Evolutionary conservation across 768 basidiomycete species (phyloP), one percentile per base, ranked within the genome.

Genomic region (Serendipita sp.): DNA sequence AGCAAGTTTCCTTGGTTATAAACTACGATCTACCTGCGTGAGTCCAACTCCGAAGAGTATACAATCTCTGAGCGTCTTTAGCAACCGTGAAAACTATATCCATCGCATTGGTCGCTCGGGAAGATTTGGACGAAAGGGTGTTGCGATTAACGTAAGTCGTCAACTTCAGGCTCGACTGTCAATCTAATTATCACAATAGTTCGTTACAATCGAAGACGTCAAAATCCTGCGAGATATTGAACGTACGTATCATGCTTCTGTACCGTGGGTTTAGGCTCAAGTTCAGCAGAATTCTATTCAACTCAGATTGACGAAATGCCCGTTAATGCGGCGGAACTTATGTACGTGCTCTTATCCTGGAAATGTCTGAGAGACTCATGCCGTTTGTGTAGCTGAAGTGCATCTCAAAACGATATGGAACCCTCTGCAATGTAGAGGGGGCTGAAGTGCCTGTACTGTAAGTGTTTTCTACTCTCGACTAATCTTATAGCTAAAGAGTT

Each of bases 51-150:
- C 62, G 37, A 48, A 27, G 50, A 44, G 46, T 63, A 66, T 67
- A 65, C 52, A 44, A 11, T 46, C 58, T 64, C 37, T 62, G 69
- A 13, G 27, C 11, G 43, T 60, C 64, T 69, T 62, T 67, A 92
- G 87, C 68, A 92, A 92, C 74, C 90, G 90, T 80, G 95, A 97
- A 82, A 97, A 99, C 75, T 99, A 99, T 78, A 97, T 99, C 69
- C 96, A 99, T 79, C 90, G 96, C 72, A 98, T 98, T 73, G 96
- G 96, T 75, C 92, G 96, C 67, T 96, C 94, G 65, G 96, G 96
- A 72, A 92, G 96, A 65, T 98, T 98, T 77, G 96, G 96, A 69
- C 81, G 96, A 70, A 99, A 99, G 77, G 96, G 95, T 80, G 96
- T 98, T 66, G 96, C 96, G 48, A 98, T 99, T 77, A 99, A 98